A percentile compares a stretch with the other conserved stretches of the same genome.
Conservation (phyloP, 805 yeast species). For the Gaillardinia entomophila region DNA sequence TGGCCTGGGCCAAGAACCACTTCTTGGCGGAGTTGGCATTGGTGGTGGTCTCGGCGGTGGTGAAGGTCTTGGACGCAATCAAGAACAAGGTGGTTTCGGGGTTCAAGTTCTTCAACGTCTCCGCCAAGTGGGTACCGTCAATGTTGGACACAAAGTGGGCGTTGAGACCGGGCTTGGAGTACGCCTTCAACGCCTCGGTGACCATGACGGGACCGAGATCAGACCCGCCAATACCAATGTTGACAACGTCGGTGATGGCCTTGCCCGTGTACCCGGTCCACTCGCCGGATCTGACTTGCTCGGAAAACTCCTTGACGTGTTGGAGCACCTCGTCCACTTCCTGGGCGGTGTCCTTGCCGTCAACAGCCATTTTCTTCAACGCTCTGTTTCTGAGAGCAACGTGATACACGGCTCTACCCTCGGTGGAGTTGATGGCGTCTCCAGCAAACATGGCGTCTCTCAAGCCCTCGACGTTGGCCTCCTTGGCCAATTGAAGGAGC, state of each 20-base stretch:
- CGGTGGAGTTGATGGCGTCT: slow-evolving; percentile 91
- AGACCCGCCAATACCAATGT: slow-evolving; percentile 98
- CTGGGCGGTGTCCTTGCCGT: slow-evolving; percentile 82
- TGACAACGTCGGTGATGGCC: slow-evolving; percentile 87
- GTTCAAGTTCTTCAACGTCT: slow-evolving; percentile 68
- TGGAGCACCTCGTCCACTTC: slow-evolving; percentile 88
- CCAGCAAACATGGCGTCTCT: slow-evolving; percentile 92
- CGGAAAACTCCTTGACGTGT: slow-evolving; percentile 96
- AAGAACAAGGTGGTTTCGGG: slow-evolving; percentile 91
- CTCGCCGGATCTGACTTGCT: slow-evolving; percentile 80
- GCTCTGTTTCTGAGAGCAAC: slow-evolving; percentile 94
- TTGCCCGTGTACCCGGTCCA: slow-evolving; percentile 98
- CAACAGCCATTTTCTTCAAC: slow-evolving; percentile 77
- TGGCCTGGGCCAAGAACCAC: slow-evolving; percentile 82
- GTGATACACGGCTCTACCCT: slow-evolving; percentile 95
- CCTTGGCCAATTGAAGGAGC: slow-evolving; percentile 77
- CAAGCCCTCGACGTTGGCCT: slow-evolving; percentile 80
- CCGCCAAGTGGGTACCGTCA: slow-evolving; percentile 97
- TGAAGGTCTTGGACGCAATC: slow-evolving; percentile 96
- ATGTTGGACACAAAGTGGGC: slow-evolving; percentile 97
- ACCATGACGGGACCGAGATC: slow-evolving; percentile 99
- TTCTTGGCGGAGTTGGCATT: slow-evolving; percentile 92
- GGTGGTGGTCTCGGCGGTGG: slow-evolving; percentile 97
- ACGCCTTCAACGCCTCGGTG: slow-evolving; percentile 93
- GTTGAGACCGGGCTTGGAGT: slow-evolving; percentile 64